Evolutionary conservation across 192 early-diverging fungal species (phyloP).

Genomic region (Pilobolus umbonatus): DNA sequence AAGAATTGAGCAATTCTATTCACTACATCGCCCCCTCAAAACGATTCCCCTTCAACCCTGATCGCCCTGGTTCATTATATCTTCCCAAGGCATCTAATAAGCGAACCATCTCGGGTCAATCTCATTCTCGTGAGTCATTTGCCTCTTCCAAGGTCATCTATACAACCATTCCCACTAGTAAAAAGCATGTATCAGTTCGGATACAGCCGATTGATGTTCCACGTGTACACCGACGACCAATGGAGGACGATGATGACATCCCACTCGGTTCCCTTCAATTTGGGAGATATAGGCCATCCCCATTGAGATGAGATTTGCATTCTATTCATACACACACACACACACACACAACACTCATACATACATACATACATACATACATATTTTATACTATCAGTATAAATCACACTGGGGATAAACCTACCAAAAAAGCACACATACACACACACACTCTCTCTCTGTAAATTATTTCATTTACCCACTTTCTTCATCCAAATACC

Average conservation of each 20-base stretch:
- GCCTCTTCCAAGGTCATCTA: constrained; percentile 7
- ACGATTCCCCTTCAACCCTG: constrained; percentile 1
- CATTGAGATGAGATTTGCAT: too few relatives aligned
- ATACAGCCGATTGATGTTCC: neutral
- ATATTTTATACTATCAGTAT: too few relatives aligned
- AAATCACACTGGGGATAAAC: too few relatives aligned
- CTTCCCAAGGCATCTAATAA: neutral
- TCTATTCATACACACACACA: too few relatives aligned
- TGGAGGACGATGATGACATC: constrained; percentile 13
- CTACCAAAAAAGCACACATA: too few relatives aligned
- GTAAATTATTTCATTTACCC: too few relatives aligned
- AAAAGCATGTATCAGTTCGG: too few relatives aligned
- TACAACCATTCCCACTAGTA: neutral
- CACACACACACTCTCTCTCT: too few relatives aligned
- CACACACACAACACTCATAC: too few relatives aligned
- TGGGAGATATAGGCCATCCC: too few relatives aligned
- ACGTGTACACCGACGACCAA: neutral
- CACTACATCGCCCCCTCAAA: neutral
- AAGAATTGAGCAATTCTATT: neutral
- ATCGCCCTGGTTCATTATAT: neutral
- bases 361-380: too few relatives aligned
- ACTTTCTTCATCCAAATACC: too few relatives aligned
- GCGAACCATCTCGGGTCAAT: neutral
- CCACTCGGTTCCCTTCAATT: constrained; percentile 5
- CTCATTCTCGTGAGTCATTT: neutral